A percentile compares a stretch with the other conserved stretches of the same genome.
These are phyloP conservation scores for Dimargaris verticillata DNA, from an alignment of 192 early-diverging fungal genomes.

Conservation along the genomic window DNA sequence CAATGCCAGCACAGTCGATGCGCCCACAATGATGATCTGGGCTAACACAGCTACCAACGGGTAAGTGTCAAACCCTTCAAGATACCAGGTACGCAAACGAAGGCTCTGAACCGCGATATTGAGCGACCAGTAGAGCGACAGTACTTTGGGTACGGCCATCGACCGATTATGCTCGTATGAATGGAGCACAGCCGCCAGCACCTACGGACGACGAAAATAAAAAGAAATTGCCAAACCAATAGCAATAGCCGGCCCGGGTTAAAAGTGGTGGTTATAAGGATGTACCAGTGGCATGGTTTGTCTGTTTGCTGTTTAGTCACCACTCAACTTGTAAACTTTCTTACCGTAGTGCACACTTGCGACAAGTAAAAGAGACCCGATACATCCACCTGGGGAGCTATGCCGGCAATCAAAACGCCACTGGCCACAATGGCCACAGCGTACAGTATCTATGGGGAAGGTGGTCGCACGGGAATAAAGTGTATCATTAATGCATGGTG, in stretches of 20 bases:
- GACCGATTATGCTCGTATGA: conserved; percentile 29
- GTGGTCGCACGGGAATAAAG: no score
- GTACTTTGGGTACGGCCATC: conserved; percentile 26
- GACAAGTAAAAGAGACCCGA: no score
- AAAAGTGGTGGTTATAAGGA: neutral
- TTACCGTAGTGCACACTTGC: neutral
- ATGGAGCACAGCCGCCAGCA: conserved; percentile 25
- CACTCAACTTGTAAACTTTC: neutral
- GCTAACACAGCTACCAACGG: conserved; percentile 13
- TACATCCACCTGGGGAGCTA: no score
- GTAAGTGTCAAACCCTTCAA: conserved; percentile 6
- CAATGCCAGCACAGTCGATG: conserved; percentile 17
- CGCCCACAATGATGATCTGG: conserved; percentile 13
- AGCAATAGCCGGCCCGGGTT: conserved; percentile 2
- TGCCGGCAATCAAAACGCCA: no score
- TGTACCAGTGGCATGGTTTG: neutral
- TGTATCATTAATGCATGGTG: no score
- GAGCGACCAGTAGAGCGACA: conserved; percentile 38
- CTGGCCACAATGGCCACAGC: no score
- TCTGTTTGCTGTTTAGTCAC: neutral
- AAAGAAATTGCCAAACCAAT: conserved; percentile 12
- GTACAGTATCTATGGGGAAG: no score
- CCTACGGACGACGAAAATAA: conserved; percentile 3
- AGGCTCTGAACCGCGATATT: conserved; percentile 12
- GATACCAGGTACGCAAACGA: conserved; percentile 24